phyloP scores from a whole-genome alignment of 192 early-diverging fungal species.

The Neocallimastix lanati region DNA sequence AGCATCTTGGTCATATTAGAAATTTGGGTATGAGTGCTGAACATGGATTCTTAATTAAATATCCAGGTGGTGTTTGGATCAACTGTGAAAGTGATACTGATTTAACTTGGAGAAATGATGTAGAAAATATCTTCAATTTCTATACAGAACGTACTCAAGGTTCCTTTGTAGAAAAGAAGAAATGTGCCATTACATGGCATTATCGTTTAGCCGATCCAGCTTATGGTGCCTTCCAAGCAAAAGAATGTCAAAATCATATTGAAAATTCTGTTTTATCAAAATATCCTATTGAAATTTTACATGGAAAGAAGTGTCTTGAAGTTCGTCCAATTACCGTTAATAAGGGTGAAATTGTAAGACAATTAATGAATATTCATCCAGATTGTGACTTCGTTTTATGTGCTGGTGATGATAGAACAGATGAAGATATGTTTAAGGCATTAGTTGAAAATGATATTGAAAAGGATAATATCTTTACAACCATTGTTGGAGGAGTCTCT shows the following conservation, averaged over 20 bases:
- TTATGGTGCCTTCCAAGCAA: conserved; percentile 90
- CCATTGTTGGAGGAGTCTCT: conserved; percentile 62
- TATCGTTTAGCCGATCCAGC: no score
- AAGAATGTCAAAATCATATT: conserved; percentile 91
- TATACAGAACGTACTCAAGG: conserved; percentile 91
- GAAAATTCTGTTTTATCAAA: conserved; percentile 86
- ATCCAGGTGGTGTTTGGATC: conserved; percentile 20
- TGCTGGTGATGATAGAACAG: conserved; percentile 95
- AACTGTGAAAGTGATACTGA: conserved; percentile 34
- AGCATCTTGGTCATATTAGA: conserved; percentile 61
- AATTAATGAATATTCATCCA: conserved; percentile 35
- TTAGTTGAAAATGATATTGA: not conserved
- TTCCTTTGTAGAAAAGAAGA: conserved; percentile 35
- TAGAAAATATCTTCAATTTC: conserved; percentile 79
- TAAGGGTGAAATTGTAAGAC: conserved; percentile 94
- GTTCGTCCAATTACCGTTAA: conserved; percentile 71
- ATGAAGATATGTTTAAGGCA: conserved; percentile 74
- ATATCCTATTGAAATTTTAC: conserved; percentile 78
- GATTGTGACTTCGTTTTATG: no score
- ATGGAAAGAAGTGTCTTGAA: conserved; percentile 94
- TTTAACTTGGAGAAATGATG: conserved; percentile 86
- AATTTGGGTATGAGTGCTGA: conserved; percentile 76
- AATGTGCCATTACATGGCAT: conserved; percentile 77
- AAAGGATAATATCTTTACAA: conserved; percentile 24
- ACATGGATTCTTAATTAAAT: conserved; percentile 84